Base-by-base conservation (phyloP, 1,139 yeast genomes). In the Yamadazyma triangularis region DNA sequence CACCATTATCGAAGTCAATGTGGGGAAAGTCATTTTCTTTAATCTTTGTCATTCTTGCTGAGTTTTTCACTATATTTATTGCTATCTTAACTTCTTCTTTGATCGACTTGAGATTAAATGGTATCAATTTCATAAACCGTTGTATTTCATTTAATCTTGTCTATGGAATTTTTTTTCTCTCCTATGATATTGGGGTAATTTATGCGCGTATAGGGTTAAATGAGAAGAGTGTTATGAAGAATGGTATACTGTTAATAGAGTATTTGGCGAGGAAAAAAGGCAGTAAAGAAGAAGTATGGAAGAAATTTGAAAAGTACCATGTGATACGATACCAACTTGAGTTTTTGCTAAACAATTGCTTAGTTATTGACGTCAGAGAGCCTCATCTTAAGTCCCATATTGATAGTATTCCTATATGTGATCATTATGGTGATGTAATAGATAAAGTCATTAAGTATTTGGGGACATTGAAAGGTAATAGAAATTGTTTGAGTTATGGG, bases 1-100 rank as follows among this genome's bases (percentile, higher is more conserved):
- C 53, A 7, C 80, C 69, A 8, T 51, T 60, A 23, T 64, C 63
- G 30, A 73, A 70, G 47, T 81, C 81, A 13, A 57, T 54, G 31
- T 53, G 50, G 5, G 41, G 34, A 12, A 20, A 23, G 7, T 27
- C 26, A 5, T 27, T 16, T 3, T 26, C 25, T 23, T 38, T 36
- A 8, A 31, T 18, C 23, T 40, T 35, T 9, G 35, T 26, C 40
- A 40, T 38, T 21, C 32, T 36, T n/a, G 26, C 27, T 4, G 42
- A 28, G 9, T 15, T 31, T 23, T 31, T 25, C 4, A 39, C 28
- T 13, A 39, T 26, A 11, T 32, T 26, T 9, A 23, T 19, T 2
- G 43, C 31, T 18, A 29, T 29, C 24, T 24, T 27, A 6, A 36
- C 10, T 7, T 25, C 27, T 15, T 19, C 8, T 15, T 15, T 7